Conservation (phyloP, 805 yeast species). For the Isabelozyma pseudorhagii region DNA sequence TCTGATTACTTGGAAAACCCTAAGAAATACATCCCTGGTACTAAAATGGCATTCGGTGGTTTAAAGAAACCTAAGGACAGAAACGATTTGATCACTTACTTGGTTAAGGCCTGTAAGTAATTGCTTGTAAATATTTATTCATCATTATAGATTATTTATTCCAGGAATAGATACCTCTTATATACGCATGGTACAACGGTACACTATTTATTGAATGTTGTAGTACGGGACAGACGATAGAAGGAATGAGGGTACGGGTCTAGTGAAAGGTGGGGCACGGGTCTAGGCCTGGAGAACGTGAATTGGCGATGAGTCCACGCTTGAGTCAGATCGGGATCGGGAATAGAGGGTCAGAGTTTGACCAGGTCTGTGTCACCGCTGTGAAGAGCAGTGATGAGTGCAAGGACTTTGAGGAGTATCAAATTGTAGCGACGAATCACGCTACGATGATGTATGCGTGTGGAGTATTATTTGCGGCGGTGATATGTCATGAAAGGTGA, state of each 20-base stretch:
- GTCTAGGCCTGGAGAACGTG: too few species aligned
- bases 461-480: too few species aligned
- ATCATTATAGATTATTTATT: neutral
- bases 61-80: slow-evolving; percentile 98
- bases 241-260: too few species aligned
- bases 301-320: too few species aligned
- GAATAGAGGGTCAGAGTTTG: too few species aligned
- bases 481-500: neutral
- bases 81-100: slow-evolving; percentile 91
- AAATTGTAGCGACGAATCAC: too few species aligned
- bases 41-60: slow-evolving; percentile 99
- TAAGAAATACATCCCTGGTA: slow-evolving; percentile 99
- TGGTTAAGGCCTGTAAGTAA: slow-evolving; percentile 46
- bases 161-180: neutral
- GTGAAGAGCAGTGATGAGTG: too few species aligned
- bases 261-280: too few species aligned
- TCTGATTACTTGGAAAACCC: slow-evolving; percentile 97
- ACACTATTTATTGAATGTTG: neutral
- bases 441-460: too few species aligned
- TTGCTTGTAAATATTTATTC: neutral
- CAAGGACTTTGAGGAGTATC: too few species aligned
- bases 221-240: neutral
- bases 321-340: too few species aligned
- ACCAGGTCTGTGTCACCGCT: too few species aligned
- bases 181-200: neutral